Evolutionary conservation across 176 grass and related monocot genomes (phyloP), one percentile per base, ranked within the genome.

Genomic region (Oryza brachyantha): DNA sequence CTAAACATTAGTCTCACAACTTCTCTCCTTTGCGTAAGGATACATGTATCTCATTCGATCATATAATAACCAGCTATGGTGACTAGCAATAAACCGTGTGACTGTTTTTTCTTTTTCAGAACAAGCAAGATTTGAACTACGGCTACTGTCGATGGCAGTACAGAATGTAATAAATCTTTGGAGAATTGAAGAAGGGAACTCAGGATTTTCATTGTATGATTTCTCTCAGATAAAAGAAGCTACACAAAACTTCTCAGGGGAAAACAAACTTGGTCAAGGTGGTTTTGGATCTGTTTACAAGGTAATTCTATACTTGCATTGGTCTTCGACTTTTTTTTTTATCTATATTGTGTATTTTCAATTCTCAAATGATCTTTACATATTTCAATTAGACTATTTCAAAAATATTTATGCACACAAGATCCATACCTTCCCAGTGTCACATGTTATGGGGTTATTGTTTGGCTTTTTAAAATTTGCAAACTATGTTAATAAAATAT

Each of bases 251-350:
- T 96, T 96, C 70, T 58, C 82, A 3, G 70, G 46, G 64, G 67
- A 74, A 36, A 96, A 96, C 67, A 92, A 92, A 84, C 90, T 96
- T 36, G 90, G 93, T 72, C 59, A 96, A 87, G 89, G 90, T 64
- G 90, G 93, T 52, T 96, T 92, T 74, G 90, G 93, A 61, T 50
- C 82, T 61, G 90, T 96, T 75, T 96, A 96, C 70, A 96, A 90
- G 93, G 93, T 96, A 74, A 40, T 71, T 71, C 1, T 41, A 17
- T 73, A 66, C 27, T 64, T 32, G 13, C 4, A 66, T 45, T 11
- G 7, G 16, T 65, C 41, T 63, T 76, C 45, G 58, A 27, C 24
- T 32, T 66, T 66, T 68, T 52, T 10, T 38, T 66, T 75, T n/a
- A n/a, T n/a, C n/a, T n/a, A n/a, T n/a, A n/a, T n/a, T n/a, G n/a